Base-by-base conservation (phyloP, 768 basidiomycete species). In the Gloeopeniophorella convolvens region DNA sequence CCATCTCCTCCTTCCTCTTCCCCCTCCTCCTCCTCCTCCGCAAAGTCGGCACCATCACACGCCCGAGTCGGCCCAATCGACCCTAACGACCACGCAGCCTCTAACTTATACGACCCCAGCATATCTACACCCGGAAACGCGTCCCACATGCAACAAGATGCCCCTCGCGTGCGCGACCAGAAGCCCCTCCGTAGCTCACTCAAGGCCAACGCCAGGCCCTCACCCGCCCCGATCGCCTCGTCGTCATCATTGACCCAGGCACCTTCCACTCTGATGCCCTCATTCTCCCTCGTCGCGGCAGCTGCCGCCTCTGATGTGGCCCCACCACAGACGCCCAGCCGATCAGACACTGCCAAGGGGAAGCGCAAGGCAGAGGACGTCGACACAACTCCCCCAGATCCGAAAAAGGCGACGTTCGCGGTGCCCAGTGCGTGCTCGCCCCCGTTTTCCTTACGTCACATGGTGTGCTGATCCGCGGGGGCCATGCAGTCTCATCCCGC, bases 321-420 rank as follows among this genome's bases (percentile, higher is more conserved):
- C 2, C 21, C 39, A 27, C 31, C 30, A 16, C 27, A 33, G 20
- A 54, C 51, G 3, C 47, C 68, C 53, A 58, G 58, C 34, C 51
- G 58, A 3, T 65, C 67, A 45, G 65, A 72, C 50, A 66, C 63
- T 51, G 61, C 65, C 28, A 78, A 72, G 58, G 82, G 82, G 6
- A 88, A 88, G 64, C 71, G 85, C 53, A 88, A 87, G 62, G 84
- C 83, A 5, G 82, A 84, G 36, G 85, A 86, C 56, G 69, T 79
- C n/a, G 82, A 81, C 52, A 68, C 74, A 27, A 84, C 85, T 3
- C 83, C 83, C 28, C 81, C 83, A 6, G 83, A 83, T 60, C 76
- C 71, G 2, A 51, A 77, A 73, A 74, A 68, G 42, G 70, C 85
- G 32, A 85, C 82, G 5, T 87, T 85, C 61, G 80, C 80, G 34